Base-by-base conservation (phyloP, 2,329 filamentous ascomycete species). In the Ascochyta fabae region DNA sequence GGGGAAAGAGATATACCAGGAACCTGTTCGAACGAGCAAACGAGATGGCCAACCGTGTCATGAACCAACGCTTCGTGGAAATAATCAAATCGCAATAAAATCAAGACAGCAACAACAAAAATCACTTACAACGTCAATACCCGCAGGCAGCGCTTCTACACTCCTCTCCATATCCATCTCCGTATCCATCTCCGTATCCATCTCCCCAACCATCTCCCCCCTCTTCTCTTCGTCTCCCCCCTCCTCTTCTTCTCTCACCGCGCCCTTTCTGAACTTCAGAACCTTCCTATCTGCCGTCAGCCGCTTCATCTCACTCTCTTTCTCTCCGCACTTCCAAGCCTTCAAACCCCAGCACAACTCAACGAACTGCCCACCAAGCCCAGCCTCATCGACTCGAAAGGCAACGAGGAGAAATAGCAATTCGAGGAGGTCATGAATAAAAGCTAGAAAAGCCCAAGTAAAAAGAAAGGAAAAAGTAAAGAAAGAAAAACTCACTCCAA, bases 71-170 rank as follows among this genome's bases (percentile, higher is more conserved):
- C 19, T 19, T 19, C 3, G 19, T 19, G 19, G 2, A 19, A 19
- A 19, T 3, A 26, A 26, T 8, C 24, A 26, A 8, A 26, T 26
- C 24, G 24, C 24, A 34, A 34, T 10, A 33, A 4, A 38, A 47
- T 12, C 34, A 33, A 26, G 5, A 24, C 9, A 33, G 27, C 33
- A 13, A 6, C 22, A 34, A 33, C 27, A 12, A 44, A 22, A 15
- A 33, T 4, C 9, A 61, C 61, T 62, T 45, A 60, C 57, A 42
- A 64, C 56, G 48, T 61, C 59, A 24, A 64, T 60, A 4, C 53
- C 53, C 12, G 44, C 48, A 29, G 47, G 33, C 26, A 12, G 41
- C 8, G 27, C 12, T 33, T 23, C 36, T 42, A 19, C 13, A 33
- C 19, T 22, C 41, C 56, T 44, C 8, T 43, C 26, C 13, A 15